Conservation (phyloP, 2,329 filamentous ascomycete genomes). For the Parasarocladium wereldwijsianum region DNA sequence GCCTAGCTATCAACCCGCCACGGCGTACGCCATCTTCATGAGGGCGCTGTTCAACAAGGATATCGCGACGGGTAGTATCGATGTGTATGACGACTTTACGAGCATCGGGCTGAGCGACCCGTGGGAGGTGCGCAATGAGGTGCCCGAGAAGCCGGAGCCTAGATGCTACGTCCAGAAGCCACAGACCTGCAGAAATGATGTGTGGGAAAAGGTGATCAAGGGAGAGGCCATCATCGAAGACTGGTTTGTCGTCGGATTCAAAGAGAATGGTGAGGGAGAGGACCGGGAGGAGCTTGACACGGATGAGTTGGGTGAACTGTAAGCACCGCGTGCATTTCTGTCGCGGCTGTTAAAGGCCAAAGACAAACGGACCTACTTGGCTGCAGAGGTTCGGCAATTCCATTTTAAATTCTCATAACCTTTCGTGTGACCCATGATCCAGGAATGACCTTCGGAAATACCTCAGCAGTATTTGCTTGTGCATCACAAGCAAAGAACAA, state of each 20-base stretch:
- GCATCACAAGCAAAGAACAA: too few species aligned
- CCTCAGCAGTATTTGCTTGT: too few species aligned
- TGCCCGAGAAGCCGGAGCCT: conserved; percentile 9
- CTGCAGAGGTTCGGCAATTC: too few species aligned
- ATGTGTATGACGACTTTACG: conserved; percentile 34
- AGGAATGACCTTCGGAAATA: too few species aligned
- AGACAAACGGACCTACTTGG: too few species aligned
- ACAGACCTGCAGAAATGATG: conserved; percentile 38
- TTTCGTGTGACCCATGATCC: too few species aligned
- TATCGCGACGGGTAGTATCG: conserved; percentile 35
- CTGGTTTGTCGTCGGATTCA: conserved; percentile 13
- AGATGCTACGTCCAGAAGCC: conserved; percentile 46
- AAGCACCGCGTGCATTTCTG: too few species aligned
- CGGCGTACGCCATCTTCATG: conserved; percentile 41
- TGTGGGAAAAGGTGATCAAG: conserved; percentile 33
- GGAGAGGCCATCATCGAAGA: conserved; percentile 35
- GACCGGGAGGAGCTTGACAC: conserved; percentile 2
- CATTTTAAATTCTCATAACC: too few species aligned
- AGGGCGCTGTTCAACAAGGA: conserved; percentile 40
- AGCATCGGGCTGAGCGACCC: conserved; percentile 36
- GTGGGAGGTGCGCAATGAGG: conserved; percentile 42
- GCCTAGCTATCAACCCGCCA: conserved; percentile 42
- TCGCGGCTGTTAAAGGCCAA: too few species aligned
- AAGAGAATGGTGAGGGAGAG: conserved; percentile 5
- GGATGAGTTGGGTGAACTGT: too few species aligned